Conservation (phyloP, 2,329 filamentous ascomycete genomes). For the Aspergillus quadricinctus region DNA sequence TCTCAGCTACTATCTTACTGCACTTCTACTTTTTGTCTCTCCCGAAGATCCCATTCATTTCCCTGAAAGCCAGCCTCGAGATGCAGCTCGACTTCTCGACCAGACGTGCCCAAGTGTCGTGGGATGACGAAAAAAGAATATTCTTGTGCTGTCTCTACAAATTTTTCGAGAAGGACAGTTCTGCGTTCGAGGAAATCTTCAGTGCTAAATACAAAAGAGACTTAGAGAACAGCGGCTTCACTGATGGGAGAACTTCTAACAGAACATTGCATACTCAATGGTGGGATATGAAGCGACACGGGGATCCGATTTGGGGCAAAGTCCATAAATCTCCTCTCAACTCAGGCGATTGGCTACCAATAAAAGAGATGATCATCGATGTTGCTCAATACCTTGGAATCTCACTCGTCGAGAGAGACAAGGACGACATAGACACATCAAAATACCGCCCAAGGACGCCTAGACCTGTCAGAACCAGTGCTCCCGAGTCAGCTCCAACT, state of each 20-base stretch:
- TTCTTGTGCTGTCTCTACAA: slow-evolving; percentile 23
- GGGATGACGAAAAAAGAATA: slow-evolving; percentile 8
- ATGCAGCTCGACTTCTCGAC: background rate
- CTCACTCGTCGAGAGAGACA: slow-evolving; percentile 3
- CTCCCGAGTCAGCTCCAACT: background rate
- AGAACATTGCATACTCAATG: slow-evolving; percentile 19
- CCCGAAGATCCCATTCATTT: background rate
- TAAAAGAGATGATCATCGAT: slow-evolving; percentile 10
- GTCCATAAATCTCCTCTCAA: slow-evolving; percentile 21
- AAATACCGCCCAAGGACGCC: background rate
- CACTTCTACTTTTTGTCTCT: background rate
- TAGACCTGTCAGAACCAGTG: background rate
- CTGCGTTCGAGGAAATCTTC: slow-evolving; percentile 20
- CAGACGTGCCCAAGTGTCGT: background rate
- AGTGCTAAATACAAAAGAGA: slow-evolving; percentile 20
- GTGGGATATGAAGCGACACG: slow-evolving; percentile 12
- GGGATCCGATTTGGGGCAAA: slow-evolving; percentile 18
- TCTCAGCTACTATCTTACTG: background rate
- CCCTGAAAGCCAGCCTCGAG: background rate
- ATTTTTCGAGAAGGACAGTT: slow-evolving; percentile 16
- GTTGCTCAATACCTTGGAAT: slow-evolving; percentile 7
- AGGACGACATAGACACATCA: slow-evolving; percentile 9
- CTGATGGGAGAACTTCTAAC: slow-evolving; percentile 1
- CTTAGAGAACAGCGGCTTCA: slow-evolving; percentile 17
- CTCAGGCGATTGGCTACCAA: slow-evolving; percentile 12